These are phyloP conservation scores for Lindgomyces ingoldianus DNA, from an alignment of 495 filamentous ascomycete genomes.

Conservation along the genomic window DNA sequence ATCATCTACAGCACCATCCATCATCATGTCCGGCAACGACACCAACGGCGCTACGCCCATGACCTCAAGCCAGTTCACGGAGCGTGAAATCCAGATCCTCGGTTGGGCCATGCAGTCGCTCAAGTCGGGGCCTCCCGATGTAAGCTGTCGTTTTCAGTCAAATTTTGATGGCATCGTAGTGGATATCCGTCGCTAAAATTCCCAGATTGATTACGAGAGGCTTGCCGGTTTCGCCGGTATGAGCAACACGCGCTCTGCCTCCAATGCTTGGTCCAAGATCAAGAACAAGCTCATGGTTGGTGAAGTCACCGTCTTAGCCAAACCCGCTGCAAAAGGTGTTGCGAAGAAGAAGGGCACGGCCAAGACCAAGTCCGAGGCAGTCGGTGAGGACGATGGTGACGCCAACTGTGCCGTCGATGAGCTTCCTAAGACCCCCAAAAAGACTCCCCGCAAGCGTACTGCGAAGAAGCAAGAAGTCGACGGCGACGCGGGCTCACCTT, in stretches of 20 bases:
- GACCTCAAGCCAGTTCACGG: constrained; percentile 25
- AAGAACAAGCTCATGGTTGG: constrained; percentile 42
- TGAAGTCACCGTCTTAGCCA: not conserved
- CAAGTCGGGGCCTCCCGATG: constrained; percentile 36
- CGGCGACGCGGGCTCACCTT: constrained; percentile 6
- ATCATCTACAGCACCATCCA: constrained; percentile 4
- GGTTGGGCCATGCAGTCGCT: constrained; percentile 29
- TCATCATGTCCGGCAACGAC: constrained; percentile 22
- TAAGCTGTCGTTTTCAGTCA: not conserved
- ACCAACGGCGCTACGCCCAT: not conserved
- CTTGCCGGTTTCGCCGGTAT: constrained; percentile 37
- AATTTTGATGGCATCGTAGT: not conserved
- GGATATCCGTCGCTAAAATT: not conserved
- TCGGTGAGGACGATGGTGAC: constrained; percentile 9
- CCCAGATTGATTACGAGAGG: constrained; percentile 42
- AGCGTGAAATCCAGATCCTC: constrained; percentile 32
- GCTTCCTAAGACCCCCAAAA: constrained; percentile 3
- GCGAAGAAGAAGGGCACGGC: constrained; percentile 24
- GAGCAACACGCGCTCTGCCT: constrained; percentile 51
- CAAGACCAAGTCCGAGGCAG: too few species aligned
- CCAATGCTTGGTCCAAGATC: constrained; percentile 56
- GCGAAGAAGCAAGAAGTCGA: constrained; percentile 28
- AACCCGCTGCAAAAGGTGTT: constrained; percentile 1
- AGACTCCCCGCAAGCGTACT: constrained; percentile 31
- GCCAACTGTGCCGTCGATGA: constrained; percentile 7